phyloP scores from a whole-genome alignment of 1,139 yeast genomes.

The Blastobotrys ciferrii region DNA sequence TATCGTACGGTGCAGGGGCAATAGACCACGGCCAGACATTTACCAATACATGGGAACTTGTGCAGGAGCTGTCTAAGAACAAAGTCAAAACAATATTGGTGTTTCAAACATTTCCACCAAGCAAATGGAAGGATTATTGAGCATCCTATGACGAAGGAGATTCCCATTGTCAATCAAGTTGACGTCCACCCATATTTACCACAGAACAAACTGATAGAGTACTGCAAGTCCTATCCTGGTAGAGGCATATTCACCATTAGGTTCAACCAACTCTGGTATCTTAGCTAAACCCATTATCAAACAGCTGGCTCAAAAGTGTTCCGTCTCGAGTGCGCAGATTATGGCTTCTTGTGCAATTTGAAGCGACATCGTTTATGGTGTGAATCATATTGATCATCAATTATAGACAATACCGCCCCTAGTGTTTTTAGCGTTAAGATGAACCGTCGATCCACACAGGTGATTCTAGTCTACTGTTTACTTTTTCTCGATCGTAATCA shows the following conservation, averaged over 20 bases:
- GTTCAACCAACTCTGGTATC: constrained; percentile 62
- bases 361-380: constrained; percentile 48
- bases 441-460: no score
- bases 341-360: constrained; percentile 45
- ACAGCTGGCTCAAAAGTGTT: constrained; percentile 52
- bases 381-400: no score
- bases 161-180: constrained; percentile 50
- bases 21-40: constrained; percentile 43
- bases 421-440: no score
- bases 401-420: no score
- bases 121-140: constrained; percentile 40
- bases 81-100: constrained; percentile 40
- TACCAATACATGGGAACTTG: constrained; percentile 64
- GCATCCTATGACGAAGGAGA: constrained; percentile 38
- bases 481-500: no score
- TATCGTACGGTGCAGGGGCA: constrained; percentile 6
- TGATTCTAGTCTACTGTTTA: no score
- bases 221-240: constrained; percentile 49
- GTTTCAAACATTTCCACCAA: constrained; percentile 43
- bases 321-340: constrained; percentile 47
- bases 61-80: constrained; percentile 56
- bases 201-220: constrained; percentile 51
- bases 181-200: constrained; percentile 60
- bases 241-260: constrained; percentile 74
- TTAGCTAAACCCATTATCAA: constrained; percentile 48